These are phyloP conservation scores for Flaveria bidentis DNA, from an alignment of 129 eudicot species.

Conservation along the genomic window DNA sequence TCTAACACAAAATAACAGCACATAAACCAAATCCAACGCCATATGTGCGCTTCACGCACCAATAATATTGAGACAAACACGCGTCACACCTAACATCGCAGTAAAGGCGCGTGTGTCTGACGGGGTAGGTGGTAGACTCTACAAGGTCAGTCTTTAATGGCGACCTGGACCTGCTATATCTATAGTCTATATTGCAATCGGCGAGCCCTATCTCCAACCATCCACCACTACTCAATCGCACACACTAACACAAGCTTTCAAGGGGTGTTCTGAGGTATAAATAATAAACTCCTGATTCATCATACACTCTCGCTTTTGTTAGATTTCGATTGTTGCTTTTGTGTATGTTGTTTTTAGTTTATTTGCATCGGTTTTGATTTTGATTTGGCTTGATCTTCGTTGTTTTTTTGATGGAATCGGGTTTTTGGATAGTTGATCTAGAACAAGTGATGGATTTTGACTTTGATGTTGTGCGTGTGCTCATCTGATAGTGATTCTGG, in stretches of 20 bases:
- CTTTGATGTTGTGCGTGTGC: slow-evolving; percentile 11
- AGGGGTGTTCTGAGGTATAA: slow-evolving; percentile 41
- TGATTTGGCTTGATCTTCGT: neutral
- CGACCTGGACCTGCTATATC: slow-evolving; percentile 16
- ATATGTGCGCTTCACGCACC: neutral
- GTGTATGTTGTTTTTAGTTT: neutral
- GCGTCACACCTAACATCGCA: neutral
- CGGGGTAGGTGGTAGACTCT: slow-evolving; percentile 28
- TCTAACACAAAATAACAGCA: neutral
- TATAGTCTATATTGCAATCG: no score
- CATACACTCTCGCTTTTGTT: neutral
- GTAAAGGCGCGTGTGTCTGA: neutral
- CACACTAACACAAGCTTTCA: slow-evolving; percentile 22
- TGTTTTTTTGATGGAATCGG: no score
- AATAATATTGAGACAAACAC: neutral
- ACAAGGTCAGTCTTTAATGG: slow-evolving; percentile 30
- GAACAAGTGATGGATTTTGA: slow-evolving; percentile 1
- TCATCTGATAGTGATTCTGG: slow-evolving; percentile 4
- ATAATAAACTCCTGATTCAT: neutral
- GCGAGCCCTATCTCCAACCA: slow-evolving; percentile 10
- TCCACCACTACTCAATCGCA: neutral
- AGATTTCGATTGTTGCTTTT: slow-evolving; percentile 2
- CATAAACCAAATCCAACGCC: neutral
- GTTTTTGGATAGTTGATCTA: neutral
- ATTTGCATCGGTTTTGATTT: neutral